Percentiles rank a stretch among this genome's conserved stretches.
phyloP scores from a whole-genome alignment of 148 eudicot genomes.

The Rhododendron mucronatum region DNA sequence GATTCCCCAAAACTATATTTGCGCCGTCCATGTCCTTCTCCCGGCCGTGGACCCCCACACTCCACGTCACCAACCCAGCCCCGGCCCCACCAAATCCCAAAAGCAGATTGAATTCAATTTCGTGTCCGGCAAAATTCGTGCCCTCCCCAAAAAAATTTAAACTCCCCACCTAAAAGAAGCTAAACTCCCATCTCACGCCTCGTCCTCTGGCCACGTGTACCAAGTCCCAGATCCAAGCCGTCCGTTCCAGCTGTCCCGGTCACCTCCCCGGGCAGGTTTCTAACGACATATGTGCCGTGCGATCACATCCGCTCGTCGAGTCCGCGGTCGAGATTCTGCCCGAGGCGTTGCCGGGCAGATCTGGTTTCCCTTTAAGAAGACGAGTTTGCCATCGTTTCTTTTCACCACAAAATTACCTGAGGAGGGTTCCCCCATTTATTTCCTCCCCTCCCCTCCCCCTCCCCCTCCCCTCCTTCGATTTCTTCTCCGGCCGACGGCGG shows the following conservation, averaged over 20 bases:
- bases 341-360: constrained; percentile 43
- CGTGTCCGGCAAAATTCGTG: neutral
- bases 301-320: constrained; percentile 20
- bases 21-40: neutral
- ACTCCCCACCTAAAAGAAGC: constrained; percentile 5
- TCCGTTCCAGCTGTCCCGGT: constrained; percentile 28
- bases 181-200: neutral
- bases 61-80: neutral
- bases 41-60: neutral
- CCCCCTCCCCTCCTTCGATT: neutral
- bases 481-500: neutral
- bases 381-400: constrained; percentile 1
- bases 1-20: neutral
- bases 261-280: constrained; percentile 1
- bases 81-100: neutral
- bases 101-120: neutral
- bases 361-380: constrained; percentile 52
- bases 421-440: neutral
- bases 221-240: constrained; percentile 18
- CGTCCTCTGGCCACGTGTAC: constrained; percentile 23
- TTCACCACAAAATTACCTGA: neutral
- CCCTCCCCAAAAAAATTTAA: neutral
- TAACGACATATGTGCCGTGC: neutral
- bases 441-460: neutral
- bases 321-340: constrained; percentile 31